Evolutionary conservation across 495 filamentous ascomycete genomes (phyloP).

Genomic region (Massariosphaeria phaeospora): DNA sequence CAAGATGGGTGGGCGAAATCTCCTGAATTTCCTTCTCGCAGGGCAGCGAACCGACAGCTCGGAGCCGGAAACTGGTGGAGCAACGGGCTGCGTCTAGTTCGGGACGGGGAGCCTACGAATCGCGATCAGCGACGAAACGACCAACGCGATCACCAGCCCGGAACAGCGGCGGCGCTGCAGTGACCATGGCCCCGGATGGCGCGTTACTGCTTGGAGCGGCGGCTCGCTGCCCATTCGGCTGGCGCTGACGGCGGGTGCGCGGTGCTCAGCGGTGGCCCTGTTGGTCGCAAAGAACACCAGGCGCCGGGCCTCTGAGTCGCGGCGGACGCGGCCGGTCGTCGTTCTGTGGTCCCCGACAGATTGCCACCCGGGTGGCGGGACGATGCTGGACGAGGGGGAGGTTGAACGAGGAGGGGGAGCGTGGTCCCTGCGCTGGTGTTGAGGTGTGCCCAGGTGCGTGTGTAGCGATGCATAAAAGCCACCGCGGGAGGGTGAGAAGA

Average conservation of each 20-base stretch:
- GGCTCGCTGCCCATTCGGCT: background rate
- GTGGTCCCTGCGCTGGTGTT: too few species aligned
- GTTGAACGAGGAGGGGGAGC: too few species aligned
- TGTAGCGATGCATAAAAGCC: too few species aligned
- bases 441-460: too few species aligned
- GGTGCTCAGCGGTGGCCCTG: background rate
- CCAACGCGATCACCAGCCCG: constrained; percentile 19
- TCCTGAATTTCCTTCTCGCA: constrained; percentile 5
- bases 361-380: background rate
- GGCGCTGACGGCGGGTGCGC: background rate
- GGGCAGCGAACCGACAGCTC: constrained; percentile 11
- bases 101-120: constrained; percentile 18
- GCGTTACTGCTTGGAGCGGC: constrained; percentile 7
- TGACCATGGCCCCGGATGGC: constrained; percentile 22
- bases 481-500: too few species aligned
- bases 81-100: constrained; percentile 2
- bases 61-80: constrained; percentile 19
- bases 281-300: background rate
- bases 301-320: background rate
- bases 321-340: background rate
- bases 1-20: background rate
- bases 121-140: constrained; percentile 26
- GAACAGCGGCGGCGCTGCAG: constrained; percentile 1
- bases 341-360: background rate
- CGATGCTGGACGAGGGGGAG: background rate